These are phyloP conservation scores for Eucalyptus sideroxylon DNA, from an alignment of 345 rosid species.

Conservation along the genomic window DNA sequence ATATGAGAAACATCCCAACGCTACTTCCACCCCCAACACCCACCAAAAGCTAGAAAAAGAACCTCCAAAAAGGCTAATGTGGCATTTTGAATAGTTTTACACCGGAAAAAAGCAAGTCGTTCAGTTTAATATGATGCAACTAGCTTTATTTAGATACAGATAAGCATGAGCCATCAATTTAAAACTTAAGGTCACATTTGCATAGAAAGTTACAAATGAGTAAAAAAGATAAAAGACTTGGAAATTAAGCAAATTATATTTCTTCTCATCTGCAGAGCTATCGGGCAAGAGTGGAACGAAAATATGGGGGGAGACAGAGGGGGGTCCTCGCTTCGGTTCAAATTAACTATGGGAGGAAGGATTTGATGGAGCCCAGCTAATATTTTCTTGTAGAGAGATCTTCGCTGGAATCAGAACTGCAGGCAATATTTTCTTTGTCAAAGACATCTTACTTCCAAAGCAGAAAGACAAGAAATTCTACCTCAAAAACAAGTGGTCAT, in stretches of 20 bases:
- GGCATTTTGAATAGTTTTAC: background rate
- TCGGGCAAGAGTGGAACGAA: too few species aligned
- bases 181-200: background rate
- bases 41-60: too few species aligned
- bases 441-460: background rate
- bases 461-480: background rate
- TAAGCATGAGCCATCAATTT: background rate
- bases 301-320: too few species aligned
- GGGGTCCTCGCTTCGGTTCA: too few species aligned
- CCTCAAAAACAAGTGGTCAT: background rate
- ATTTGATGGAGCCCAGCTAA: too few species aligned
- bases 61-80: too few species aligned
- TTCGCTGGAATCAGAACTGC: too few species aligned
- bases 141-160: background rate
- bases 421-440: background rate
- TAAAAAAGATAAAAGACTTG: background rate
- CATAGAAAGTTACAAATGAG: background rate
- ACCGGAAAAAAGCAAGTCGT: background rate
- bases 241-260: background rate
- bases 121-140: background rate
- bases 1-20: too few species aligned
- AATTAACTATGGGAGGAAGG: too few species aligned
- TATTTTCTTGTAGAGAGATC: too few species aligned
- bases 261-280: background rate
- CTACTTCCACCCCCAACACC: too few species aligned